Evolutionary conservation across 1,284 basidiomycete genomes (phyloP).

Genomic region (Rhodofomes roseus): DNA sequence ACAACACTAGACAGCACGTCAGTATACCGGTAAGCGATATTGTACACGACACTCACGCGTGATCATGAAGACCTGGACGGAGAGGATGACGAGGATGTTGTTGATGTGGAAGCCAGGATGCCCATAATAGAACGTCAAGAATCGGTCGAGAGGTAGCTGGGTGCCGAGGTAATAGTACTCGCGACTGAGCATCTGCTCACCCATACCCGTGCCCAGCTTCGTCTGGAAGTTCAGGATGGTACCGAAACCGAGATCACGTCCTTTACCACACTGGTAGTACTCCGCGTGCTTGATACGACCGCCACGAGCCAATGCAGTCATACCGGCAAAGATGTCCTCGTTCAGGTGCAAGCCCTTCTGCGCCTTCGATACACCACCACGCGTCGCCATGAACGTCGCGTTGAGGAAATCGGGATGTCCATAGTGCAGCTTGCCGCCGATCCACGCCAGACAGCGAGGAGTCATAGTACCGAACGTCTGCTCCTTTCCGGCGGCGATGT

Average conservation of each 20-base stretch:
- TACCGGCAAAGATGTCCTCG: constrained; percentile 99
- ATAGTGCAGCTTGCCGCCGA: constrained; percentile 98
- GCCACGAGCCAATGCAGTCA: constrained; percentile 98
- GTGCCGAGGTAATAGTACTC: constrained; percentile 99
- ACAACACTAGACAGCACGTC: constrained; percentile 57
- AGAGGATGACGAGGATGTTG: constrained; percentile 98
- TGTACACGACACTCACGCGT: constrained; percentile 52
- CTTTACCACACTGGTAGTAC: constrained; percentile 99
- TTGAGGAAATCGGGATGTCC: constrained; percentile 99
- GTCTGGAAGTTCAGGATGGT: constrained; percentile 99
- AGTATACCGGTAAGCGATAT: constrained; percentile 11
- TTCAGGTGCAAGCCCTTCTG: constrained; percentile 99
- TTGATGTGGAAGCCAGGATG: constrained; percentile 99
- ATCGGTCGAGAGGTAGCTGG: constrained; percentile 96
- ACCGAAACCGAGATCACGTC: constrained; percentile 98
- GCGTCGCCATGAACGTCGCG: constrained; percentile 97
- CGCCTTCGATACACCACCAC: constrained; percentile 98
- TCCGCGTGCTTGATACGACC: constrained; percentile 99
- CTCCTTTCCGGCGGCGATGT: constrained; percentile 99
- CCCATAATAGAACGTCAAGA: constrained; percentile 99
- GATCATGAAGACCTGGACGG: constrained; percentile 94
- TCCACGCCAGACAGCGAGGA: constrained; percentile 93
- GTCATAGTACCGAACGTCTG: constrained; percentile 99
- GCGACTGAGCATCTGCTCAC: constrained; percentile 98
- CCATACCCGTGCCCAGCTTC: constrained; percentile 99